These are phyloP conservation scores for Yamadazyma laniorum DNA, from an alignment of 805 yeast genomes.

Conservation along the genomic window DNA sequence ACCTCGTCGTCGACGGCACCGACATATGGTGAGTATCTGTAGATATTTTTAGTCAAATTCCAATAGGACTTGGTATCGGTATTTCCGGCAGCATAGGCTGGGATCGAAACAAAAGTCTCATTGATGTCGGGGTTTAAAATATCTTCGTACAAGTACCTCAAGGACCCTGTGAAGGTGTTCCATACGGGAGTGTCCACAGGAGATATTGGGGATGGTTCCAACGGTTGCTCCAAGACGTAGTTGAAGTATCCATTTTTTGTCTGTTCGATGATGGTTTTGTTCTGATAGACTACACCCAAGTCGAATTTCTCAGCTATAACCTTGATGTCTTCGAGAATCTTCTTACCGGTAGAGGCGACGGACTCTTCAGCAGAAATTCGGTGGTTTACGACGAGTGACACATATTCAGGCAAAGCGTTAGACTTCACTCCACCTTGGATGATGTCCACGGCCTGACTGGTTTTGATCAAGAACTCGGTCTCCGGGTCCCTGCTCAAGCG, in stretches of 20 bases:
- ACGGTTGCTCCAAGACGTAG: conserved; percentile 22
- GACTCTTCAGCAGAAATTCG: conserved; percentile 47
- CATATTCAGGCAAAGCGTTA: conserved; percentile 52
- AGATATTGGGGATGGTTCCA: conserved; percentile 41
- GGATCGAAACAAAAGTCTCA: conserved; percentile 31
- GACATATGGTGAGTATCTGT: conserved; percentile 30
- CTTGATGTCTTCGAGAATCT: conserved; percentile 28
- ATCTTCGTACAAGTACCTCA: conserved; percentile 39
- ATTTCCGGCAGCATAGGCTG: conserved; percentile 36
- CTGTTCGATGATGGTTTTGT: conserved; percentile 13
- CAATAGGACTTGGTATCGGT: conserved; percentile 44
- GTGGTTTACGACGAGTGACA: conserved; percentile 41
- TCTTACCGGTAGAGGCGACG: conserved; percentile 30
- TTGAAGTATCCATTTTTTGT: conserved; percentile 26
- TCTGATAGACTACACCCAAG: conserved; percentile 32
- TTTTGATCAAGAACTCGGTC: conserved; percentile 39
- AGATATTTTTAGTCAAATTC: conserved; percentile 39
- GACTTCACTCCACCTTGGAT: conserved; percentile 49
- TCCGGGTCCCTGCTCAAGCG: conserved; percentile 25
- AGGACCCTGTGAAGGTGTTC: conserved; percentile 36
- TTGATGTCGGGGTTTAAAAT: conserved; percentile 22
- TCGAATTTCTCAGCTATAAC: conserved; percentile 35
- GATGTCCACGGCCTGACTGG: conserved; percentile 50
- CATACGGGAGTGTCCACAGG: conserved; percentile 33
- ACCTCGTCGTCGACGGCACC: conserved; percentile 14